These are phyloP conservation scores for Arabidopsis lyrata DNA, from an alignment of 441 rosid genomes.

Conservation along the genomic window DNA sequence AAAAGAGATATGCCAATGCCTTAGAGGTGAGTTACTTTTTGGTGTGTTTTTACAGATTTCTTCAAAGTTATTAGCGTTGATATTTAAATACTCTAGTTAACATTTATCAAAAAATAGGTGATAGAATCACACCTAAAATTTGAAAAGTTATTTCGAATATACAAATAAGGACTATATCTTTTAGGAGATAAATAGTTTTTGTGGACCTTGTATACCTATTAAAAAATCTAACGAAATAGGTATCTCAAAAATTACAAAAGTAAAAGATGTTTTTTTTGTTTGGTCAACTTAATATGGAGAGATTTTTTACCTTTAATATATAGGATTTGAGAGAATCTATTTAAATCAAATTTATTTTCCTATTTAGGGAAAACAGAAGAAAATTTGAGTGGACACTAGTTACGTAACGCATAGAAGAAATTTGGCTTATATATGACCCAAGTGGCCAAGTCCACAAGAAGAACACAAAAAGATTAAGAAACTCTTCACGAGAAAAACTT, in stretches of 20 bases:
- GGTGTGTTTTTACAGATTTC: too few relatives aligned
- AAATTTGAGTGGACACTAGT: conserved; percentile 20
- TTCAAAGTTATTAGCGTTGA: too few relatives aligned
- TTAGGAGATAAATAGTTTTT: background rate
- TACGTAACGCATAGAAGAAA: conserved; percentile 25
- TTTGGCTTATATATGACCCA: conserved; percentile 22
- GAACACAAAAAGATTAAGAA: background rate
- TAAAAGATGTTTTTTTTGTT: background rate
- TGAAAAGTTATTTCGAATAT: background rate
- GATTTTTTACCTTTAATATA: conserved; percentile 14
- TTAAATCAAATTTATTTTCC: background rate
- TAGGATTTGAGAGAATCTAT: background rate
- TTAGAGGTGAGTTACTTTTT: conserved; percentile 64
- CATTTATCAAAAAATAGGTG: background rate
- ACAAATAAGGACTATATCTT: background rate
- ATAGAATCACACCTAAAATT: background rate
- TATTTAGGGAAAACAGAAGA: background rate
- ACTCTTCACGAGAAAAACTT: conserved; percentile 24
- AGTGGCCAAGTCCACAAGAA: conserved; percentile 2
- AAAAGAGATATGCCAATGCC: conserved; percentile 73
- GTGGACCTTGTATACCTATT: background rate
- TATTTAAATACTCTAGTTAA: too few relatives aligned
- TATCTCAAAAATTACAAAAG: conserved; percentile 9
- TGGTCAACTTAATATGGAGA: conserved; percentile 2
- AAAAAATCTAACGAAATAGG: conserved; percentile 1